A percentile compares a stretch with the other conserved stretches of the same genome.
These are phyloP conservation scores for Xylariaceae sp. DNA, from an alignment of 2,329 filamentous ascomycete species.

Conservation along the genomic window DNA sequence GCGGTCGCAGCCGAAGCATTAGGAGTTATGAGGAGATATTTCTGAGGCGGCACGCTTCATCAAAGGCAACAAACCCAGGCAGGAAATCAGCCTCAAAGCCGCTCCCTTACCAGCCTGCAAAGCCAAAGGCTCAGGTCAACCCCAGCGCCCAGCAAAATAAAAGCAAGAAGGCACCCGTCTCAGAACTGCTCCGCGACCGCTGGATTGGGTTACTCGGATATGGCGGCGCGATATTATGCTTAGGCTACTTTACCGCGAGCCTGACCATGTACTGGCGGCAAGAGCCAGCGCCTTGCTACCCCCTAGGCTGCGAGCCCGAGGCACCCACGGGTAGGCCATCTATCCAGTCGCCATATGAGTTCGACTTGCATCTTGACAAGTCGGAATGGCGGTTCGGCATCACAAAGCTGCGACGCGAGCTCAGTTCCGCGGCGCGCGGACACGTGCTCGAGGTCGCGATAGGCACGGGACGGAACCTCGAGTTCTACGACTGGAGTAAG, in stretches of 20 bases:
- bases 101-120: constrained; percentile 31
- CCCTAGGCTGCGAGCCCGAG: constrained; percentile 43
- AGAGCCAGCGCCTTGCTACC: constrained; percentile 35
- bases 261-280: constrained; percentile 32
- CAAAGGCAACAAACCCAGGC: constrained; percentile 11
- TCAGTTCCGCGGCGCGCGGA: constrained; percentile 57
- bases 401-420: constrained; percentile 53
- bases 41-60: constrained; percentile 29
- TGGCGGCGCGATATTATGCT: constrained; percentile 50
- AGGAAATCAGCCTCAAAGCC: constrained; percentile 28
- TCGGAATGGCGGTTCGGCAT: constrained; percentile 65
- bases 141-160: constrained; percentile 1
- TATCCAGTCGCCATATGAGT: constrained; percentile 57
- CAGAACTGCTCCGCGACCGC: constrained; percentile 42
- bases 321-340: constrained; percentile 56
- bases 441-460: constrained; percentile 68
- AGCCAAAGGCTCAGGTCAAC: constrained; percentile 10
- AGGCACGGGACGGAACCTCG: constrained; percentile 66
- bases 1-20: constrained; percentile 6
- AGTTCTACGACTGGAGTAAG: constrained; percentile 62
- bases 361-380: constrained; percentile 63
- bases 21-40: constrained; percentile 12
- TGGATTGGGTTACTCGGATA: constrained; percentile 54
- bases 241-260: constrained; percentile 55
- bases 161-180: constrained; percentile 22